Evolutionary conservation across 768 basidiomycete genomes (phyloP).

Genomic region (Hortiboletus campestris): DNA sequence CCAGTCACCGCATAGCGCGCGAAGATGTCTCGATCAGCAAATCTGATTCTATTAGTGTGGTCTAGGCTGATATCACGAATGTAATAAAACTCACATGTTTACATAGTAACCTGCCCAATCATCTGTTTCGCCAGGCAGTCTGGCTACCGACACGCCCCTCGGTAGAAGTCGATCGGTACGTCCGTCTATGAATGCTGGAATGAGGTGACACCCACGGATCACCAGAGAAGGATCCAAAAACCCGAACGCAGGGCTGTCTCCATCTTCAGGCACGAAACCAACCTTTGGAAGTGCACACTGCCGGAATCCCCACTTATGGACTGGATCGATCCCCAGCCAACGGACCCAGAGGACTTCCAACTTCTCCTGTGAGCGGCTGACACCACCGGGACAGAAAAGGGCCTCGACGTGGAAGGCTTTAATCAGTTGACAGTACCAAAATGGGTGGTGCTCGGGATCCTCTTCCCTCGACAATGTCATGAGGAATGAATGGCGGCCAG

Average conservation of each 20-base stretch:
- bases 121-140: not conserved
- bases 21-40: constrained; percentile 6
- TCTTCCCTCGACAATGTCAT: not conserved
- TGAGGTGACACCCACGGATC: not conserved
- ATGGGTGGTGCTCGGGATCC: not conserved
- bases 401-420: too few species aligned
- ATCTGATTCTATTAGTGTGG: not conserved
- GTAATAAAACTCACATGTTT: not conserved
- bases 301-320: not conserved
- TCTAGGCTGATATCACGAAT: not conserved
- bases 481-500: not conserved
- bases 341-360: not conserved
- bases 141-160: not conserved
- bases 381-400: too few species aligned
- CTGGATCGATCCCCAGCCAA: not conserved
- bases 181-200: not conserved
- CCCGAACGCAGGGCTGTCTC: not conserved
- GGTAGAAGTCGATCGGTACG: not conserved
- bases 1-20: not conserved
- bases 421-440: not conserved
- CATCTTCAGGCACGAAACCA: not conserved
- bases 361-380: too few species aligned
- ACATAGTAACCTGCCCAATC: too few species aligned
- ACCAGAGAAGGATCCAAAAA: not conserved
- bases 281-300: not conserved